phyloP scores from a whole-genome alignment of 192 early-diverging fungal genomes.

The Gaertneriomyces sp. region DNA sequence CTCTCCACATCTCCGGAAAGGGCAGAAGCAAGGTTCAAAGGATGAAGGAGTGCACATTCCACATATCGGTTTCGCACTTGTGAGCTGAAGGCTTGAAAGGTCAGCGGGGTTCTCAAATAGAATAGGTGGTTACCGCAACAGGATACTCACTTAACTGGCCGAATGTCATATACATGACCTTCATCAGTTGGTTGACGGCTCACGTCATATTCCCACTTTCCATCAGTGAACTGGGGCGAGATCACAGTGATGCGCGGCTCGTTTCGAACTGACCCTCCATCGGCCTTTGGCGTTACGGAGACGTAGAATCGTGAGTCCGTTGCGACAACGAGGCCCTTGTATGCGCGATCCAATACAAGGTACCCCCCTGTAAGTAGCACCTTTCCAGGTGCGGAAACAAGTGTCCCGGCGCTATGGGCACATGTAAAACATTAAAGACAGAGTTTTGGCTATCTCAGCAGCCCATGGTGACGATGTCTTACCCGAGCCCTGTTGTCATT shows the following conservation, averaged over 20 bases:
- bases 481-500: too few relatives aligned
- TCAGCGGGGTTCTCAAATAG: too few relatives aligned
- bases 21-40: constrained; percentile 11
- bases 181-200: too few relatives aligned
- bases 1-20: background rate
- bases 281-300: constrained; percentile 36
- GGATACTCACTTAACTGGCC: too few relatives aligned
- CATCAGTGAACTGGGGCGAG: constrained; percentile 86
- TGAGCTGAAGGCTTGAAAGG: background rate
- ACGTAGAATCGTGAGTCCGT: constrained; percentile 83
- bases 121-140: too few relatives aligned
- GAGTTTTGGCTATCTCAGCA: too few relatives aligned
- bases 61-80: constrained; percentile 62
- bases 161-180: too few relatives aligned
- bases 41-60: constrained; percentile 43
- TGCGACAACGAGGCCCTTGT: constrained; percentile 79
- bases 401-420: too few relatives aligned
- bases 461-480: too few relatives aligned
- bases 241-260: constrained; percentile 49
- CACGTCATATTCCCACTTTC: constrained; percentile 69
- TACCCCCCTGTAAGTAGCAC: constrained; percentile 92
- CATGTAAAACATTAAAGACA: too few relatives aligned
- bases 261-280: background rate
- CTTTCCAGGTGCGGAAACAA: constrained; percentile 90
- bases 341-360: constrained; percentile 79